Percentiles rank a stretch among this genome's conserved stretches.
These are phyloP conservation scores for Diacronema lutheri DNA, from an alignment of 78 protist genomes.

Conservation along the genomic window DNA sequence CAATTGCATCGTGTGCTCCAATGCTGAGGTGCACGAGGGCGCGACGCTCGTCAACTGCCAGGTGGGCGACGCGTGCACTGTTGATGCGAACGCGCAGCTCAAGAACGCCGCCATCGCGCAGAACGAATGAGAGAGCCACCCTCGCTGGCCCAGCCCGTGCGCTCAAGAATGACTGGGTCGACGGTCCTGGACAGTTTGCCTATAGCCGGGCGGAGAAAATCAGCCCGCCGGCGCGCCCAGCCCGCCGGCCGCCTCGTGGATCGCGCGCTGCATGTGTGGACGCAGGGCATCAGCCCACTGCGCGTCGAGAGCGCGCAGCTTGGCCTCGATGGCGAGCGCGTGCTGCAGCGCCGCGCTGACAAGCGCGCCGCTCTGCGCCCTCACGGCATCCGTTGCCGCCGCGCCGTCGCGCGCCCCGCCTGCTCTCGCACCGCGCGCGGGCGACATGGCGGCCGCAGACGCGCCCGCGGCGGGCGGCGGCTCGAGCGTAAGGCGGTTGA, in stretches of 20 bases:
- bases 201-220: too few species aligned
- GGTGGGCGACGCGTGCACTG: background rate
- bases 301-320: background rate
- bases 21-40: slow-evolving; percentile 9
- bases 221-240: too few species aligned
- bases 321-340: background rate
- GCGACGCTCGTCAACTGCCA: background rate
- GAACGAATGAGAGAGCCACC: too few species aligned
- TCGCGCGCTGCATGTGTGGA: background rate
- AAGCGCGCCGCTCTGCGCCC: too few species aligned
- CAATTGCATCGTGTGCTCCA: background rate
- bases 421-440: background rate
- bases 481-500: too few species aligned
- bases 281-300: background rate
- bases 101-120: too few species aligned
- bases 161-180: too few species aligned
- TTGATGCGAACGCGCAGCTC: background rate
- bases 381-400: too few species aligned
- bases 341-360: background rate
- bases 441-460: too few species aligned
- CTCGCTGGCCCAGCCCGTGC: too few species aligned
- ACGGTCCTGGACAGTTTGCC: too few species aligned
- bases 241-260: background rate
- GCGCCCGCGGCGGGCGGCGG: too few species aligned
- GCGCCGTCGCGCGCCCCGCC: background rate